Conservation (phyloP, 139 green algal genomes). For the Eudorina sp. region DNA sequence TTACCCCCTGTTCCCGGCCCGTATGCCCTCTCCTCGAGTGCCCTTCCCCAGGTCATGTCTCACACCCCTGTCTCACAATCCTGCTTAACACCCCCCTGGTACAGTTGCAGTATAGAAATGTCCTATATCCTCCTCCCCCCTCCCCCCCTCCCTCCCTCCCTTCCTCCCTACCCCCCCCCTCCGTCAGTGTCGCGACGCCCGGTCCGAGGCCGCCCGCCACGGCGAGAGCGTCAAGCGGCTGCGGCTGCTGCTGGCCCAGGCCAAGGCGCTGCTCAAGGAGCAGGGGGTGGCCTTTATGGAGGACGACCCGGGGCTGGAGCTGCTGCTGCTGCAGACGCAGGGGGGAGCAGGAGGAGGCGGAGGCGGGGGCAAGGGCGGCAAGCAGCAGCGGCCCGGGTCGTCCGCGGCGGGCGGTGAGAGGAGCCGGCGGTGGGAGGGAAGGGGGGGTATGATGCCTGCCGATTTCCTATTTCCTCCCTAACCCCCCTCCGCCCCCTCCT, state of each 20-base stretch:
- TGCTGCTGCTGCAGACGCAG: not conserved
- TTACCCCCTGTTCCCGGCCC: too few relatives aligned
- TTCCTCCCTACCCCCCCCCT: not conserved
- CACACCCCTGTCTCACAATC: too few relatives aligned
- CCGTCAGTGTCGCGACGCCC: conserved; percentile 18
- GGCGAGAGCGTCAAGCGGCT: conserved; percentile 37
- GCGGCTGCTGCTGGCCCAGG: conserved; percentile 45
- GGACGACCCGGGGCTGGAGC: conserved; percentile 29
- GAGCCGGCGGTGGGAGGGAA: not conserved
- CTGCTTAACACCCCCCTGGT: too few relatives aligned
- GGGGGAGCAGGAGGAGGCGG: not conserved
- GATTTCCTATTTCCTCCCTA: too few relatives aligned
- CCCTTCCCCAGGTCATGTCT: too few relatives aligned
- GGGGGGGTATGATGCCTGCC: too few relatives aligned
- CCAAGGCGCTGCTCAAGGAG: conserved; percentile 21
- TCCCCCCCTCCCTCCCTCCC: not conserved
- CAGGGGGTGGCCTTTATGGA: conserved; percentile 47
- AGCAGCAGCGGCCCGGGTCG: not conserved
- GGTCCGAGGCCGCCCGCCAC: not conserved
- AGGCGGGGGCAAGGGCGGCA: conserved; percentile 2
- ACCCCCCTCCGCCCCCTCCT: too few relatives aligned
- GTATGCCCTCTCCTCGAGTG: too few relatives aligned
- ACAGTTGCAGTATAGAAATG: too few relatives aligned
- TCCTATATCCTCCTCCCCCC: not conserved
- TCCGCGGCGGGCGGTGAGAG: not conserved